A percentile compares a stretch with the other conserved stretches of the same genome.
Conservation (phyloP, 2,329 filamentous ascomycete genomes). For the Juglanconis juglandina region DNA sequence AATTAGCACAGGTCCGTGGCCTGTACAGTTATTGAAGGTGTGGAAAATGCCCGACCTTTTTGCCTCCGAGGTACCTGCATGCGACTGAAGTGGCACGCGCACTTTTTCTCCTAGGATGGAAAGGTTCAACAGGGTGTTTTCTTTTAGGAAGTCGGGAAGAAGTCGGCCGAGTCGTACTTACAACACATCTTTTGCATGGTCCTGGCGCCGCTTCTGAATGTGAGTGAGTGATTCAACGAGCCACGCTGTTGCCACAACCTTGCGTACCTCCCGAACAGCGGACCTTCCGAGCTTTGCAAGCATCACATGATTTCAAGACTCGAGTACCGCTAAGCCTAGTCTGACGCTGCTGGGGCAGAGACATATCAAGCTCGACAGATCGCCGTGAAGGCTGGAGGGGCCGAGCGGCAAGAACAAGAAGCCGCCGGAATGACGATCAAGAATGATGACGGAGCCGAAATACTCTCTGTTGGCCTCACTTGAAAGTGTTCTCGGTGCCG, state of each 20-base stretch:
- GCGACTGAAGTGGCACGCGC: conserved; percentile 25
- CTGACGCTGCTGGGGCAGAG: neutral
- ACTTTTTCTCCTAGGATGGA: conserved; percentile 11
- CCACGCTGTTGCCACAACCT: neutral
- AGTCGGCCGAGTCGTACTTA: conserved; percentile 9
- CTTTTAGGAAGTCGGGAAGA: neutral
- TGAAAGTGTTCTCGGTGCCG: neutral
- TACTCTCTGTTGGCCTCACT: neutral
- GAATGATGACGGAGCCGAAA: neutral
- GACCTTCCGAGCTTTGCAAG: conserved; percentile 39
- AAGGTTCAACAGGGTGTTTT: neutral
- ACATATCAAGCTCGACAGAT: neutral
- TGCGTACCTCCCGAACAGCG: conserved; percentile 32
- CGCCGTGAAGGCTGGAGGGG: neutral
- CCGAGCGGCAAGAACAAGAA: no score
- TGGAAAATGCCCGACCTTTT: conserved; percentile 18
- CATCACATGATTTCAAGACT: conserved; percentile 27
- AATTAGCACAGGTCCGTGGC: neutral
- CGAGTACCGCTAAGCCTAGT: neutral
- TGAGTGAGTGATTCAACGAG: neutral
- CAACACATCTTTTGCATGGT: conserved; percentile 29
- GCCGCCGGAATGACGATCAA: neutral
- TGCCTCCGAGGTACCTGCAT: conserved; percentile 23
- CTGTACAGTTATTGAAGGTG: neutral
- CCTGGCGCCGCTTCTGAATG: conserved; percentile 20